Evolutionary conservation across 2,329 filamentous ascomycete species (phyloP), one percentile per base, ranked within the genome.

Genomic region (Exophiala lecanii-corni): DNA sequence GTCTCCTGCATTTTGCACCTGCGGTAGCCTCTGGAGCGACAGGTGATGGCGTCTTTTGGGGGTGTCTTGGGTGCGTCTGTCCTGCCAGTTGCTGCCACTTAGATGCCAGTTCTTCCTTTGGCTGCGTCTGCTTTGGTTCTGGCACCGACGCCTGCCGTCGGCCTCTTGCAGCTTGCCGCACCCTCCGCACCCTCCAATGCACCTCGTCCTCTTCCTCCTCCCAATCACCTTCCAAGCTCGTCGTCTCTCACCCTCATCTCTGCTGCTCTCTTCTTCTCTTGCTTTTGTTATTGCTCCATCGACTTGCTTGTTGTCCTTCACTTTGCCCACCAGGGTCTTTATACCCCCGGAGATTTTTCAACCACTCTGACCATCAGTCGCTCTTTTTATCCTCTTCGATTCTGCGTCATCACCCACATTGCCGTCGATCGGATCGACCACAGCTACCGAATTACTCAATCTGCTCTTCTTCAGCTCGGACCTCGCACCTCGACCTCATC

Each of bases 171-270:
- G 23, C 23, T 26, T 26, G 23, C 23, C 23, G 7, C 12, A 12
- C 23, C 23, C 6, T n/a, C n/a, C n/a, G n/a, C n/a, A n/a, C n/a
- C n/a, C n/a, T n/a, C n/a, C n/a, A n/a, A n/a, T n/a, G n/a, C n/a
- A n/a, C n/a, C n/a, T n/a, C n/a, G n/a, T n/a, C 51, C 51, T 53
- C 51, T 53, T 59, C 57, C 57, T 54, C 50, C 55, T 45, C 55
- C 50, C 59, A 58, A 58, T 59, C 60, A 57, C 56, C 54, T 26
- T 7, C 23, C 23, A 26, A 26, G 41, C 45, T 50, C 49, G 32
- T 49, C 45, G 35, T 51, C 43, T 55, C 44, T 51, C 51, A 56
- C 52, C 49, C 55, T 51, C 47, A 45, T 53, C n/a, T n/a, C n/a
- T n/a, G n/a, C n/a, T n/a, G n/a, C n/a, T n/a, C n/a, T 39, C 49